Evolutionary conservation across 2,329 filamentous ascomycete species (phyloP).

Genomic region (Trichoderma endophyticum): DNA sequence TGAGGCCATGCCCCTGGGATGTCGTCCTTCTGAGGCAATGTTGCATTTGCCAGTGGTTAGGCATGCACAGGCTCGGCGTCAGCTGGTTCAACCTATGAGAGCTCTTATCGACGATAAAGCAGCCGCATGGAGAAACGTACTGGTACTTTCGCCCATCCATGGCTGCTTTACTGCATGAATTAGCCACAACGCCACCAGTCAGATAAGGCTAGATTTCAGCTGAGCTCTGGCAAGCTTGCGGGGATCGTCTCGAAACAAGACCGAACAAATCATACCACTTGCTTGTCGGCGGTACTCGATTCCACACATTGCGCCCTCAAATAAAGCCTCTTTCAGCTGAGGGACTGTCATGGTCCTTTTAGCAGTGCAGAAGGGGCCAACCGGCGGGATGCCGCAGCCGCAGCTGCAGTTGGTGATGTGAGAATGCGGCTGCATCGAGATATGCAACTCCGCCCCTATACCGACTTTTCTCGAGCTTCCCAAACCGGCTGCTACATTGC

Average conservation of each 20-base stretch:
- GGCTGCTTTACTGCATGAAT: not conserved
- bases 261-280: slow-evolving; percentile 1
- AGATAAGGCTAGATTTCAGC: slow-evolving; percentile 14
- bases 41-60: not conserved
- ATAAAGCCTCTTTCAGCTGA: not conserved
- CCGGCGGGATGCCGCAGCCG: not conserved
- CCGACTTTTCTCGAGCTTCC: slow-evolving; percentile 10
- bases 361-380: not conserved
- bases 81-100: not conserved
- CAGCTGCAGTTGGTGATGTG: not conserved
- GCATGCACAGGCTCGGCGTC: slow-evolving; percentile 3
- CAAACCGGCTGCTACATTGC: not conserved
- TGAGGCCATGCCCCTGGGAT: not conserved
- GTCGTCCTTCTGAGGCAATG: not conserved
- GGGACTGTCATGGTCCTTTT: not conserved
- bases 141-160: not conserved
- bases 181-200: slow-evolving; percentile 13
- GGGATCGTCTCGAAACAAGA: slow-evolving; percentile 8
- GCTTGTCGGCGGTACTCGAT: not conserved
- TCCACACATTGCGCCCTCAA: not conserved
- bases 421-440: not conserved
- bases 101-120: not conserved
- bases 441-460: not conserved
- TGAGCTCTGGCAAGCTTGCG: slow-evolving; percentile 10
- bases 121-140: not conserved